phyloP scores from a whole-genome alignment of 768 basidiomycete species.

The Butyriboletus loyo region DNA sequence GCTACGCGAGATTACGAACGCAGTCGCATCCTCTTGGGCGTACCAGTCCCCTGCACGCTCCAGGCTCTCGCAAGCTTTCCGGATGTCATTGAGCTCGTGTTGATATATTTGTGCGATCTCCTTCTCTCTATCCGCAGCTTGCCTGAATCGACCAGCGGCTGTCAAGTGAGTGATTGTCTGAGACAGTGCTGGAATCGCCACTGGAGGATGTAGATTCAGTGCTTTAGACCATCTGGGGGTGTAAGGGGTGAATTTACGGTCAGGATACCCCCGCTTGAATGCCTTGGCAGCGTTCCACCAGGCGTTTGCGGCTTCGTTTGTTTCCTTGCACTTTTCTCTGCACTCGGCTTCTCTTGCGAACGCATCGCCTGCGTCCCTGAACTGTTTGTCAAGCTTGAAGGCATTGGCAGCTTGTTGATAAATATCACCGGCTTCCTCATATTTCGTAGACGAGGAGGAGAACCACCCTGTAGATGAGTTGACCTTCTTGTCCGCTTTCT shows the following conservation, averaged over 20 bases:
- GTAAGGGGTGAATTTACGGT: slow-evolving; percentile 54
- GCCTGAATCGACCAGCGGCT: slow-evolving; percentile 84
- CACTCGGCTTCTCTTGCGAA: slow-evolving; percentile 95
- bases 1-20: slow-evolving; percentile 53
- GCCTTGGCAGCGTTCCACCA: slow-evolving; percentile 99
- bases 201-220: slow-evolving; percentile 40
- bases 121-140: slow-evolving; percentile 97
- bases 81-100: slow-evolving; percentile 75
- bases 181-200: slow-evolving; percentile 83
- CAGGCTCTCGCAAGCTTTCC: slow-evolving; percentile 87
- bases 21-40: slow-evolving; percentile 92
- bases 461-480: slow-evolving; percentile 86
- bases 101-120: slow-evolving; percentile 93
- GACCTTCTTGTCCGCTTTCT: slow-evolving; percentile 93
- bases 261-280: slow-evolving; percentile 85
- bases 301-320: slow-evolving; percentile 94
- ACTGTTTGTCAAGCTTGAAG: slow-evolving; percentile 89
- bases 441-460: slow-evolving; percentile 77
- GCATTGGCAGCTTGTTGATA: slow-evolving; percentile 93
- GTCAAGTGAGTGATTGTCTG: slow-evolving; percentile 85
- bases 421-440: slow-evolving; percentile 93
- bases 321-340: slow-evolving; percentile 82
- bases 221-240: not conserved
- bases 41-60: slow-evolving; percentile 96
- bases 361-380: slow-evolving; percentile 88